Conservation (phyloP, 768 basidiomycete genomes). For the Hebeloma cylindrosporum region DNA sequence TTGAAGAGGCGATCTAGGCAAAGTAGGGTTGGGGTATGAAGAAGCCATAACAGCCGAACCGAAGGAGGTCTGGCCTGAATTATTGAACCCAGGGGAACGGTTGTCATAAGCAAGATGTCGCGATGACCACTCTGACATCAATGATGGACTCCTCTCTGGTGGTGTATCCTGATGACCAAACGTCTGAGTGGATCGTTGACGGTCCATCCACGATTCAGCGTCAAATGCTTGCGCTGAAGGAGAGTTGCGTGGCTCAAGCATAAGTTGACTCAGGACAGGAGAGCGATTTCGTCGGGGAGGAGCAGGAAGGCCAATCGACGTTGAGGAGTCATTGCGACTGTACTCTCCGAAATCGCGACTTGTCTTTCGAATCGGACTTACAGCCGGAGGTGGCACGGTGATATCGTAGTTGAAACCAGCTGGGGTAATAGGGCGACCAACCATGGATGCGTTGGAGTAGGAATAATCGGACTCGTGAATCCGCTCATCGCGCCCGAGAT, state of each 20-base stretch:
- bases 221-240: not conserved
- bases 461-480: conserved; percentile 19
- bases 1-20: conserved; percentile 6
- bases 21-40: conserved; percentile 6
- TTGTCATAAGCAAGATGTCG: conserved; percentile 4
- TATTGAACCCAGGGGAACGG: conserved; percentile 1
- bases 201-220: conserved; percentile 10
- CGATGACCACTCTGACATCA: conserved; percentile 18
- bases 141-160: conserved; percentile 11
- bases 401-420: conserved; percentile 23
- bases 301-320: conserved; percentile 33
- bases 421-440: conserved; percentile 30
- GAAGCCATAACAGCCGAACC: conserved; percentile 14
- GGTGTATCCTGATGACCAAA: conserved; percentile 17
- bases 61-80: conserved; percentile 11
- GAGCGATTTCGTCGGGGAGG: conserved; percentile 32
- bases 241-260: conserved; percentile 4
- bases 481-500: conserved; percentile 21
- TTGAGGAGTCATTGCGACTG: conserved; percentile 26
- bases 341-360: conserved; percentile 16
- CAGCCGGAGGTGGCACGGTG: conserved; percentile 19
- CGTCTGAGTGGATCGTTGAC: conserved; percentile 19
- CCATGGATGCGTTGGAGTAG: conserved; percentile 20
- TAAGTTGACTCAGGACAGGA: conserved; percentile 4
- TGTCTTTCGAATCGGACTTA: conserved; percentile 4